Evolutionary conservation across 192 early-diverging fungal genomes (phyloP), one percentile per base, ranked within the genome.

Genomic region (Coemansia sp.): DNA sequence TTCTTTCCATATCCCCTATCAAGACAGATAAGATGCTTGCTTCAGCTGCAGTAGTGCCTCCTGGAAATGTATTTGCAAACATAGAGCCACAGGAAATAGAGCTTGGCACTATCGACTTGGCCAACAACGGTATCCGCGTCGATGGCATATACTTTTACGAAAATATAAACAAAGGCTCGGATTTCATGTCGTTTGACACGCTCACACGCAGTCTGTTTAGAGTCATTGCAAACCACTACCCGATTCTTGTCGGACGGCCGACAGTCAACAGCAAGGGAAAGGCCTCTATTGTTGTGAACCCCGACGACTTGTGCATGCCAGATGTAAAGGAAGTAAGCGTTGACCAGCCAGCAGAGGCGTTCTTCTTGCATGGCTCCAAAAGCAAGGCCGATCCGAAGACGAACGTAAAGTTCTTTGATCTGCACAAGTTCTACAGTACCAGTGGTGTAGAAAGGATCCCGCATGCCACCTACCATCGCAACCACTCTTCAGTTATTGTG

Each of bases 181-280:
- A 69, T 13, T 83, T 74, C 61, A 83, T 83, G 80, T 42, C 71
- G 5, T 7, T 67, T 2, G 66, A 74, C 52, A 54, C 64, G 38
- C 66, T 83, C 40, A 45, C 54, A 1, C 67, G 67, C 19, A 73
- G 80, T 40, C 61, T 83, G 18, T 67, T 42, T 42, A 66, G 53
- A 53, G 59, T 83, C 9, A 62, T 65, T 11, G 80, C 71, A n/a
- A 71, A 83, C 47, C 63, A 83, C 63, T 83, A 83, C 21, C 80
- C 80, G 0, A 61, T 83, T 13, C 18, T 83, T 16, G 63, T 71
- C 21, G 80, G 75, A 0, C 75, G 72, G 0, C 80, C 75, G 4
- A 47, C 56, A 7, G 48, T 83, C 19, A 71, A 61, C 39, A 53
- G 40, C 18, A 45, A 63, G 9, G 75, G 75, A 9, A 74, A 74